A percentile compares a stretch with the other conserved stretches of the same genome.
These are phyloP conservation scores for Neurospora sp. DNA, from an alignment of 495 filamentous ascomycete genomes.

Conservation along the genomic window DNA sequence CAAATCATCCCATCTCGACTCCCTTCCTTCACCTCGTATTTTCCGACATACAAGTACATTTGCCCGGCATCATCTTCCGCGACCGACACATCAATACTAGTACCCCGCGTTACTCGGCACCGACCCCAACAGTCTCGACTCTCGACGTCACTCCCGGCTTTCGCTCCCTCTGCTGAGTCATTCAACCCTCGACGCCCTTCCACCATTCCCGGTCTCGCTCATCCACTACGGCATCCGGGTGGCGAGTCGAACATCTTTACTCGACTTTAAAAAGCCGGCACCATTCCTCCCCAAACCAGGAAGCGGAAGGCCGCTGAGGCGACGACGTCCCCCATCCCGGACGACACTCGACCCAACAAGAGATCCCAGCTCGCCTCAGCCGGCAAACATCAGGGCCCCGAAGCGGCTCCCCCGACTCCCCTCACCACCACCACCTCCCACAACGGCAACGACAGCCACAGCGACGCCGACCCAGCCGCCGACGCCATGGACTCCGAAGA, in stretches of 20 bases:
- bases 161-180: not conserved
- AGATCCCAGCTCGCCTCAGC: conserved; percentile 40
- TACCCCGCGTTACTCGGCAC: not conserved
- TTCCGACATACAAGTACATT: not conserved
- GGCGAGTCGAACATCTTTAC: conserved; percentile 2
- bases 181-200: not conserved
- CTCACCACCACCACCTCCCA: conserved; percentile 14
- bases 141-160: conserved; percentile 1
- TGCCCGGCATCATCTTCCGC: not conserved
- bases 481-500: conserved; percentile 91
- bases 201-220: not conserved
- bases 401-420: conserved; percentile 33
- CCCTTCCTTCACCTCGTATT: not conserved
- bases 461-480: conserved; percentile 21
- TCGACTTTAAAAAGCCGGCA: conserved; percentile 28
- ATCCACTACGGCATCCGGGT: conserved; percentile 2
- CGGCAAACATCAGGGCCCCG: conserved; percentile 17
- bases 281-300: conserved; percentile 55
- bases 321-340: conserved; percentile 38
- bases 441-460: conserved; percentile 16
- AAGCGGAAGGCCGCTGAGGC: conserved; percentile 91
- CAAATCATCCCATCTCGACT: not conserved
- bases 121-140: not conserved
- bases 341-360: conserved; percentile 34
- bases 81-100: not conserved